phyloP scores from a whole-genome alignment of 2,329 filamentous ascomycete genomes.

The Hypoxylon sp. region DNA sequence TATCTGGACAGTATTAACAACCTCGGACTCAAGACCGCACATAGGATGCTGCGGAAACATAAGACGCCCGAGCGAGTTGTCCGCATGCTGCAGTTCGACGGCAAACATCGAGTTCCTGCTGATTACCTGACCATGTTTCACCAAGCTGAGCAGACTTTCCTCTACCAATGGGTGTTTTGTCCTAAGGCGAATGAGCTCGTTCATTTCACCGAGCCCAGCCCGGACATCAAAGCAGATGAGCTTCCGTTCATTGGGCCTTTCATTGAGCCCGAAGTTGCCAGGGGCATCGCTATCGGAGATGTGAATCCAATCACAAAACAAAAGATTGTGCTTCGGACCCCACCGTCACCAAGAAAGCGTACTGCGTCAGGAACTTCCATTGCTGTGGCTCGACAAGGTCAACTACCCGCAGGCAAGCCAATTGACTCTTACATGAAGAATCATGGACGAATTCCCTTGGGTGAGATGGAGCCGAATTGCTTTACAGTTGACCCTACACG shows the following conservation, averaged over 20 bases:
- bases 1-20: constrained; percentile 89
- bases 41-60: constrained; percentile 90
- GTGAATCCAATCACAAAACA: constrained; percentile 91
- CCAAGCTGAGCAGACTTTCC: constrained; percentile 91
- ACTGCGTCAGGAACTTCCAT: constrained; percentile 51
- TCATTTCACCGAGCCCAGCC: constrained; percentile 77
- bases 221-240: constrained; percentile 74
- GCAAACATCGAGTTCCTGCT: constrained; percentile 83
- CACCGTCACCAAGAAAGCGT: constrained; percentile 60
- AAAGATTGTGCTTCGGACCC: constrained; percentile 63
- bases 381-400: constrained; percentile 37
- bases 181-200: constrained; percentile 79
- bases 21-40: constrained; percentile 93
- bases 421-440: constrained; percentile 70
- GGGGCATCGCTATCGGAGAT: constrained; percentile 83
- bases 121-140: constrained; percentile 86
- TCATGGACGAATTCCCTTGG: constrained; percentile 67
- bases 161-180: constrained; percentile 96
- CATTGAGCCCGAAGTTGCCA: constrained; percentile 78
- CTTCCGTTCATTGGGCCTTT: constrained; percentile 86
- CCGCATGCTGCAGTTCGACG: constrained; percentile 88
- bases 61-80: constrained; percentile 88
- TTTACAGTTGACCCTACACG: constrained; percentile 67
- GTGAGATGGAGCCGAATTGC: constrained; percentile 75
- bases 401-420: constrained; percentile 60